Evolutionary conservation across 345 rosid species (phyloP).

Genomic region (Erysimum cheiranthoides): DNA sequence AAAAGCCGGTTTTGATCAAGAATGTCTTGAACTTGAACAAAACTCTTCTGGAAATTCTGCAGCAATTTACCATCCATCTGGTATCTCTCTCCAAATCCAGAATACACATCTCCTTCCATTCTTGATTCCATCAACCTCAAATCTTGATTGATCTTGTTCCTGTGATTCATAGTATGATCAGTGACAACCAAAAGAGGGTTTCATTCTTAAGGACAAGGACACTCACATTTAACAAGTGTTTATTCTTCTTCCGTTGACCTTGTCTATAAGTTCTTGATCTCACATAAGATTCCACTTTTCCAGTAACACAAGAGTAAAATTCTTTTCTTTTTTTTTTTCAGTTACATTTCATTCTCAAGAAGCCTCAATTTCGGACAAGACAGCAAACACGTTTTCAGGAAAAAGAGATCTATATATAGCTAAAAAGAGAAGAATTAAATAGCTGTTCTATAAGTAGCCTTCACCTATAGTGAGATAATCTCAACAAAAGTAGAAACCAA

Average conservation of each 20-base stretch:
- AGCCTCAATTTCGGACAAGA: constrained; percentile 32
- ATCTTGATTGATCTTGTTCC: constrained; percentile 42
- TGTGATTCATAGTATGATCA: not conserved
- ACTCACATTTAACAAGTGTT: constrained; percentile 20
- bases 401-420: constrained; percentile 42
- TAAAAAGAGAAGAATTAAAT: constrained; percentile 2
- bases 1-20: constrained; percentile 82
- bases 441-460: constrained; percentile 35
- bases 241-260: constrained; percentile 37
- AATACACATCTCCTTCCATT: constrained; percentile 83
- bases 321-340: not conserved
- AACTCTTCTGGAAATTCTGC: constrained; percentile 79
- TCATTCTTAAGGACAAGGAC: not conserved
- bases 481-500: constrained; percentile 30
- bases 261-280: constrained; percentile 35
- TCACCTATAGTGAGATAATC: constrained; percentile 30
- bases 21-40: constrained; percentile 80
- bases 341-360: constrained; percentile 32
- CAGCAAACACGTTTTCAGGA: constrained; percentile 25
- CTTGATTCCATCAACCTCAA: constrained; percentile 41
- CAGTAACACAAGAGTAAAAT: constrained; percentile 6
- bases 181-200: not conserved
- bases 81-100: constrained; percentile 61
- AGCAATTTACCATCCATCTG: constrained; percentile 65
- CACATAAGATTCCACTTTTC: constrained; percentile 23